phyloP scores from a whole-genome alignment of 139 green algal genomes.

The Volvox reticuliferus region DNA sequence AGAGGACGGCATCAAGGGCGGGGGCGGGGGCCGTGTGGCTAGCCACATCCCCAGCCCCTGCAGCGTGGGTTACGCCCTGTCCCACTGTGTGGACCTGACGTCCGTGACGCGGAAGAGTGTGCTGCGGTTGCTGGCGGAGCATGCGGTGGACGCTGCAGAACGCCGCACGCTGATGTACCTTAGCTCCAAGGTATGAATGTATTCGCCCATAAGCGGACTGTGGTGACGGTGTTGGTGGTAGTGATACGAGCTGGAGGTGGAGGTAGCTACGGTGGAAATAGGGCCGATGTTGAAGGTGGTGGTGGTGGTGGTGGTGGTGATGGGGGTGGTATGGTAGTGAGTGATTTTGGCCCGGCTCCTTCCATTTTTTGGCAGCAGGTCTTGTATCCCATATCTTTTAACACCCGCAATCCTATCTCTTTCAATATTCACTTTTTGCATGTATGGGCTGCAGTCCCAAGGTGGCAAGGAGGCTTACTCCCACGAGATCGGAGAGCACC shows the following conservation, averaged over 20 bases:
- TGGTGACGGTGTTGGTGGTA: too few relatives aligned
- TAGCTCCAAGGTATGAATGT: constrained; percentile 4
- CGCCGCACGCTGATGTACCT: constrained; percentile 63
- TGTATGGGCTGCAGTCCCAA: background rate
- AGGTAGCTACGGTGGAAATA: too few relatives aligned
- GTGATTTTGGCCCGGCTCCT: too few relatives aligned
- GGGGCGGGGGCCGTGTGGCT: background rate
- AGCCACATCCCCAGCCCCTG: constrained; percentile 84
- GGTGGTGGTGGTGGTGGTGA: too few relatives aligned
- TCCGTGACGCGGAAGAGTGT: constrained; percentile 83
- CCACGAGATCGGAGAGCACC: constrained; percentile 71
- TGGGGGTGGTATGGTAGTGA: too few relatives aligned
- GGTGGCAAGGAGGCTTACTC: constrained; percentile 69
- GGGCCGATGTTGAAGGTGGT: too few relatives aligned
- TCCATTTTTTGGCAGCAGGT: too few relatives aligned
- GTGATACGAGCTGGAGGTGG: too few relatives aligned
- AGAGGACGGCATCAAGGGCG: background rate
- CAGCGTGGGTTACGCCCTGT: constrained; percentile 81
- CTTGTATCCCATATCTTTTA: too few relatives aligned
- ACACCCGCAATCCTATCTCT: too few relatives aligned
- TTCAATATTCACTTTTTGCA: too few relatives aligned
- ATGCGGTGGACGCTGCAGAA: constrained; percentile 80
- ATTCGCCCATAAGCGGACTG: too few relatives aligned
- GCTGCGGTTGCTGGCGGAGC: constrained; percentile 89
- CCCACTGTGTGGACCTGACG: constrained; percentile 80